Conservation (phyloP, 116 monocot species). For the Cymodocea nodosa region DNA sequence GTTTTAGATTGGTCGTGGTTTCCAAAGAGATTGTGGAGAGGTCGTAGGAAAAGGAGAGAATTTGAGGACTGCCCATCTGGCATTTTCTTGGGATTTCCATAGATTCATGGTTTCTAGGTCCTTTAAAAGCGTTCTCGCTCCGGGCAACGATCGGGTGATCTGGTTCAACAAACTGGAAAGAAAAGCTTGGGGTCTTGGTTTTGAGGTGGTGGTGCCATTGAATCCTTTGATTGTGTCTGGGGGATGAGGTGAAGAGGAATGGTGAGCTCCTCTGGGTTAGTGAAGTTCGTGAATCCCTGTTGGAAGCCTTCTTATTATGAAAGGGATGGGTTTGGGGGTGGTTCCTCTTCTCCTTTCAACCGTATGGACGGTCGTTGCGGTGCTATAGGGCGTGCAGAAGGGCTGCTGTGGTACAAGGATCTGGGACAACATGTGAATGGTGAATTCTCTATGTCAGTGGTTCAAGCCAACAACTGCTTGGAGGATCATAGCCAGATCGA, state of each 20-base stretch:
- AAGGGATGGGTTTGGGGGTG: background rate
- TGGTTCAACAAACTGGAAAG: conserved; percentile 1
- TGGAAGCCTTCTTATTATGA: conserved; percentile 15
- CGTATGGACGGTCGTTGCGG: background rate
- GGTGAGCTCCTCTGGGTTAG: conserved; percentile 11
- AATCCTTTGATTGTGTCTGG: conserved; percentile 5
- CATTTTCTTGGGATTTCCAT: background rate
- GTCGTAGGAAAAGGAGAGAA: background rate
- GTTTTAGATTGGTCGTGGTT: background rate
- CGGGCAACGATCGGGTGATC: conserved; percentile 7
- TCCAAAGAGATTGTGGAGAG: background rate
- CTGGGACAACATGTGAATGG: conserved; percentile 33
- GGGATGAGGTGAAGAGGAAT: conserved; percentile 11
- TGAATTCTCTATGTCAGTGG: conserved; percentile 60
- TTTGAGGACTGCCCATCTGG: background rate
- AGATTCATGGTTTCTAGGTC: conserved; percentile 14
- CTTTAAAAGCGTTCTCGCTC: conserved; percentile 6
- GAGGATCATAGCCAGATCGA: conserved; percentile 63
- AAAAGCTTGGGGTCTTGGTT: background rate
- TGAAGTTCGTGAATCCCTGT: conserved; percentile 46
- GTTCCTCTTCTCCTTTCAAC: background rate
- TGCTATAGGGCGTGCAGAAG: conserved; percentile 24
- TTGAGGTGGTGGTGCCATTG: background rate
- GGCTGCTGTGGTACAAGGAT: conserved; percentile 59
- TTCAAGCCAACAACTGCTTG: conserved; percentile 49